These are phyloP conservation scores for Termitomyces sp. DNA, from an alignment of 768 basidiomycete genomes.

Conservation along the genomic window DNA sequence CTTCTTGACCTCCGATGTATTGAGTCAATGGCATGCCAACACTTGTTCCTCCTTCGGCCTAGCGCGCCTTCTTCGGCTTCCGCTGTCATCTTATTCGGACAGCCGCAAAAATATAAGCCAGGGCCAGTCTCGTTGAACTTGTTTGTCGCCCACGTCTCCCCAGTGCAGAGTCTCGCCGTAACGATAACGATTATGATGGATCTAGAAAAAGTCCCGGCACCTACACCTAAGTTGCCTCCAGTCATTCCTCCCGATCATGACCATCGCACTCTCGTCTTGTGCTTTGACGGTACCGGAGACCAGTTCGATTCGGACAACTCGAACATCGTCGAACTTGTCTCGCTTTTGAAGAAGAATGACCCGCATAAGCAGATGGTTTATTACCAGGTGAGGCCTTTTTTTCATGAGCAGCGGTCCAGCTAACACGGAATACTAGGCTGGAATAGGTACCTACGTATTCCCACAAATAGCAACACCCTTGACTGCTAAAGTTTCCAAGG, in stretches of 20 bases:
- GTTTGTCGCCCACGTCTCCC: too few species aligned
- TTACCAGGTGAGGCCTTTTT: slow-evolving; percentile 40
- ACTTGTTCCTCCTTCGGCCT: too few species aligned
- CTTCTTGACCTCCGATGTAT: too few species aligned
- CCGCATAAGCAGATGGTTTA: slow-evolving; percentile 52
- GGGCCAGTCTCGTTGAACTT: too few species aligned
- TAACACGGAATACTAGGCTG: slow-evolving; percentile 29
- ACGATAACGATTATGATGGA: too few species aligned
- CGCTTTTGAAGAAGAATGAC: slow-evolving; percentile 51
- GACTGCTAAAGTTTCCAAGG: slow-evolving; percentile 35
- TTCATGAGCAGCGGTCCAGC: background rate
- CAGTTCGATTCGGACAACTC: slow-evolving; percentile 53
- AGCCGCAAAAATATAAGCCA: too few species aligned
- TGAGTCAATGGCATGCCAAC: too few species aligned
- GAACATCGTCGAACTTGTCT: slow-evolving; percentile 50
- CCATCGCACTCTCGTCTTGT: slow-evolving; percentile 45
- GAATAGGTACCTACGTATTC: slow-evolving; percentile 50
- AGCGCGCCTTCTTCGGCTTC: too few species aligned
- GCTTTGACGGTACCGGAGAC: slow-evolving; percentile 58
- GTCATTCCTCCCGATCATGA: slow-evolving; percentile 39
- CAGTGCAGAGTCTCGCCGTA: too few species aligned
- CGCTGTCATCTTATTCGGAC: too few species aligned
- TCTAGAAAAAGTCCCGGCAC: slow-evolving; percentile 6
- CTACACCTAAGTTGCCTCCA: slow-evolving; percentile 18
- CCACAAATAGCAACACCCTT: slow-evolving; percentile 34